Evolutionary conservation across 176 grass and related monocot species (phyloP).

Genomic region (Juncus inflexus): DNA sequence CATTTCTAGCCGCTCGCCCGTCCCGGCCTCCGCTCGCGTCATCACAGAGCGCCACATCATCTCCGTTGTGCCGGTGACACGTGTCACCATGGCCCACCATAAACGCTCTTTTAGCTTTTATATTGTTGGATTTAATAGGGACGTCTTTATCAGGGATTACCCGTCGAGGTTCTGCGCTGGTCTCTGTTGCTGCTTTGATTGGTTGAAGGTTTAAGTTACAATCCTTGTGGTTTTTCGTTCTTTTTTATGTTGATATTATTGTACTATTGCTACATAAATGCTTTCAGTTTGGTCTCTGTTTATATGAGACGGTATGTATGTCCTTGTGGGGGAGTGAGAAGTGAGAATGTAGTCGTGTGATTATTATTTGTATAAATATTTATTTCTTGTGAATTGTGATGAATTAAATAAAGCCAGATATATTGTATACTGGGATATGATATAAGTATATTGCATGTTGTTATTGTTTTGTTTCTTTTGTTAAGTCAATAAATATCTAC

Average conservation of each 20-base stretch:
- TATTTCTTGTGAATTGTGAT: no score
- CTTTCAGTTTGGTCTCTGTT: no score
- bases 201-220: slow-evolving; percentile 38
- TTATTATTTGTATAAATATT: no score
- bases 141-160: slow-evolving; percentile 78
- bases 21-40: slow-evolving; percentile 61
- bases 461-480: no score
- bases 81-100: slow-evolving; percentile 55
- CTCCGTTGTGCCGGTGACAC: slow-evolving; percentile 73
- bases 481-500: no score
- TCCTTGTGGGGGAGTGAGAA: no score
- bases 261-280: not conserved
- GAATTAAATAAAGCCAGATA: no score
- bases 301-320: no score
- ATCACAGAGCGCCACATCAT: slow-evolving; percentile 78
- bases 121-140: slow-evolving; percentile 55
- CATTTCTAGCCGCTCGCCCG: slow-evolving; percentile 42
- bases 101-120: slow-evolving; percentile 75
- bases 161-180: slow-evolving; percentile 78
- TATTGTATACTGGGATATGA: no score
- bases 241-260: not conserved
- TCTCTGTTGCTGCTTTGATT: slow-evolving; percentile 87
- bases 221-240: not conserved
- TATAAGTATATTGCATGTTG: no score
- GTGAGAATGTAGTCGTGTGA: no score